Percentiles rank a stretch among this genome's conserved stretches.
Evolutionary conservation across 306 rosid species (phyloP).

Genomic region (Ceratonia siliqua): DNA sequence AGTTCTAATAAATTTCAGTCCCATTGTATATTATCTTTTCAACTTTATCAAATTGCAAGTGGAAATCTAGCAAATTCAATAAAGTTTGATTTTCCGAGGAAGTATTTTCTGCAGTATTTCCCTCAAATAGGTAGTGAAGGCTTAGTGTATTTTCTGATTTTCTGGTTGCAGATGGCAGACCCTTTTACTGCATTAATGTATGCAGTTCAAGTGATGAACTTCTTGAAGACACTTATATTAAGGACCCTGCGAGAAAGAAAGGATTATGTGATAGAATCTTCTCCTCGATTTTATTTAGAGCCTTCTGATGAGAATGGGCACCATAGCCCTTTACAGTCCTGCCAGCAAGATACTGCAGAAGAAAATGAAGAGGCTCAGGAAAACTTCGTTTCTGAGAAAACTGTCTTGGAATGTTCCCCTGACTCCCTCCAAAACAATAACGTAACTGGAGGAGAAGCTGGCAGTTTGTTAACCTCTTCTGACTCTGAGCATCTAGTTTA

Average conservation of each 20-base stretch:
- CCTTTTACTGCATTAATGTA: constrained; percentile 87
- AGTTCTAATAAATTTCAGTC: constrained; percentile 23
- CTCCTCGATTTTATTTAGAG: constrained; percentile 40
- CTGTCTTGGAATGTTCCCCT: constrained; percentile 34
- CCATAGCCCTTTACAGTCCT: constrained; percentile 48
- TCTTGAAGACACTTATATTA: constrained; percentile 68
- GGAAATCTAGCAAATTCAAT: background rate
- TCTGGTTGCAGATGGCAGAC: constrained; percentile 78
- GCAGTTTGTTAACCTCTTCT: constrained; percentile 36
- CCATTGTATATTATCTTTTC: too few relatives aligned
- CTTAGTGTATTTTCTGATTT: too few relatives aligned
- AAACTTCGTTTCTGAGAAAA: constrained; percentile 34
- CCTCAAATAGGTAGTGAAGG: too few relatives aligned
- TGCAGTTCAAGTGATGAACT: constrained; percentile 93
- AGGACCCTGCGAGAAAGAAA: constrained; percentile 65
- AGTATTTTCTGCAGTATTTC: constrained; percentile 4
- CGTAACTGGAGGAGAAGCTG: constrained; percentile 42
- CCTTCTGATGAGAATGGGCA: constrained; percentile 60
- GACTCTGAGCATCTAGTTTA: constrained; percentile 43
- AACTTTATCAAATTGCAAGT: too few relatives aligned
- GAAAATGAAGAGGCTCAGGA: constrained; percentile 48
- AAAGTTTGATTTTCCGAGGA: background rate
- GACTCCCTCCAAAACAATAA: constrained; percentile 31
- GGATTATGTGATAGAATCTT: constrained; percentile 51
- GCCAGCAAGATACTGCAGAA: constrained; percentile 36